Evolutionary conservation across 2,329 filamentous ascomycete genomes (phyloP).

Genomic region (Teratosphaeria nubilosa): DNA sequence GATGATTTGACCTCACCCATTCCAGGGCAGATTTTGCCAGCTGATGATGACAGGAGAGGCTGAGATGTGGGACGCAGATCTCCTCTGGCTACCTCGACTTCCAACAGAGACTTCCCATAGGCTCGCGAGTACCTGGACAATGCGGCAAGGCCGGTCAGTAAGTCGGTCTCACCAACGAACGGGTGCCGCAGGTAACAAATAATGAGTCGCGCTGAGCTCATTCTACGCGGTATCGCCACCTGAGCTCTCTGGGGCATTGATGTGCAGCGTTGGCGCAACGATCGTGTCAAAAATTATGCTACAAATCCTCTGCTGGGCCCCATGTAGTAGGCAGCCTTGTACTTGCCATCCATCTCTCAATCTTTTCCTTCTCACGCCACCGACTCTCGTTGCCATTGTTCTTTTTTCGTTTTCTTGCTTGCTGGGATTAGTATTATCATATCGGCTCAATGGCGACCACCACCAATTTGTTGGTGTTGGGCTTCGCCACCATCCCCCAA

Average conservation of each 20-base stretch:
- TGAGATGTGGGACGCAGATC: background rate
- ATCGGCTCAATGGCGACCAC: constrained; percentile 1
- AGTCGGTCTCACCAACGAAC: background rate
- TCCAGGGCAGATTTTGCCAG: background rate
- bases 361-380: background rate
- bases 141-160: background rate
- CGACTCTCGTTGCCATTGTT: background rate
- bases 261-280: background rate
- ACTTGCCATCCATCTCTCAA: background rate
- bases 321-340: background rate
- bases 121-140: background rate
- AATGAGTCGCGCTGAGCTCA: background rate
- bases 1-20: background rate
- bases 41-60: background rate
- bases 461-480: constrained; percentile 3
- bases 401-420: background rate
- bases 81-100: background rate
- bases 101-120: background rate
- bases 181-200: background rate
- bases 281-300: background rate
- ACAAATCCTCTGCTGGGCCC: background rate
- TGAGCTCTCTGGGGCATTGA: background rate
- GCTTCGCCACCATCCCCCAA: constrained; percentile 1
- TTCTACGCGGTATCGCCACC: background rate
- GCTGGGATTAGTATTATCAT: background rate